Evolutionary conservation across 345 rosid species (phyloP).

Genomic region (Syzygium oleosum): DNA sequence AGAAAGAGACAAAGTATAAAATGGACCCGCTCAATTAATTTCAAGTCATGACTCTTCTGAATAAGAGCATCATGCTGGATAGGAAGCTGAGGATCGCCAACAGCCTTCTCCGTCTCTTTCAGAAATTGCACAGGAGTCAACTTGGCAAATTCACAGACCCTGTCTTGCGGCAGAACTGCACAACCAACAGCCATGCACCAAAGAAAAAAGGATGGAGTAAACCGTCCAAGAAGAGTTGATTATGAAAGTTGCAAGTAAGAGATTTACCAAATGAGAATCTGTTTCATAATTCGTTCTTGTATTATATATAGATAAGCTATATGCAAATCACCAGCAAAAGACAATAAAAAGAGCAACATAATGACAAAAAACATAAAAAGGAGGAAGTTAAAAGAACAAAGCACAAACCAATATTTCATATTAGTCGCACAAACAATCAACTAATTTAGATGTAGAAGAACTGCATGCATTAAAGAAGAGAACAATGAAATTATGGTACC

Average conservation of each 20-base stretch:
- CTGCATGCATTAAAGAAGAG: neutral
- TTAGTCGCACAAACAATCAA: neutral
- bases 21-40: slow-evolving; percentile 45
- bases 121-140: slow-evolving; percentile 82
- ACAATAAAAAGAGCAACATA: neutral
- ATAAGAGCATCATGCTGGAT: slow-evolving; percentile 65
- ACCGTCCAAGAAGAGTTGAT: neutral
- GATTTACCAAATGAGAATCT: neutral
- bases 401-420: neutral
- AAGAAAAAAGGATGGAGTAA: neutral
- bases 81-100: slow-evolving; percentile 94
- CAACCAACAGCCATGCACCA: neutral
- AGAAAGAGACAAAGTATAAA: neutral
- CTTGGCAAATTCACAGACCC: slow-evolving; percentile 93
- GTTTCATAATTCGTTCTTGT: neutral
- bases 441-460: neutral
- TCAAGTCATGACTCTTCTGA: slow-evolving; percentile 65
- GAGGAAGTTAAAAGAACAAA: neutral
- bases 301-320: neutral
- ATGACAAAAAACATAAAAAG: neutral
- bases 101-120: slow-evolving; percentile 96
- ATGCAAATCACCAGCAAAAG: neutral
- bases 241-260: neutral
- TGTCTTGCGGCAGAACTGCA: slow-evolving; percentile 79
- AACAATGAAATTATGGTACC: neutral